These are phyloP conservation scores for Aspergillus spinulosporus DNA, from an alignment of 2,329 filamentous ascomycete genomes.

Conservation along the genomic window DNA sequence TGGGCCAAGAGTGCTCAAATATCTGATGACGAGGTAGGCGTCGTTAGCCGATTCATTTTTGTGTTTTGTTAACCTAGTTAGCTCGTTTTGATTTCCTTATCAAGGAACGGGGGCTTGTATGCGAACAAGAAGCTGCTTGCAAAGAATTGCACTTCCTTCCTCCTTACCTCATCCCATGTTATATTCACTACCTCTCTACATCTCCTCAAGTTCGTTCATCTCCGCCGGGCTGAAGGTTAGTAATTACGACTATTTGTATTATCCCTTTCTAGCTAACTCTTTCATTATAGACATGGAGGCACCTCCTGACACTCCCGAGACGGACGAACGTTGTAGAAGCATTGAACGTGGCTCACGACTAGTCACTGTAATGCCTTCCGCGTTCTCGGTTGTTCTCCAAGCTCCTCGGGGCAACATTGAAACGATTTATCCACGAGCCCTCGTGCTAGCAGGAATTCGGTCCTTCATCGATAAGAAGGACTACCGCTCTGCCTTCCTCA, in stretches of 20 bases:
- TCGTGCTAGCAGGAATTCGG: constrained; percentile 88
- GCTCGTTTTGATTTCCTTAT: constrained; percentile 63
- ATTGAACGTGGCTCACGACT: constrained; percentile 87
- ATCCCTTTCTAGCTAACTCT: constrained; percentile 13
- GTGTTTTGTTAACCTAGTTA: constrained; percentile 28
- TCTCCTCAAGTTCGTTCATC: constrained; percentile 89
- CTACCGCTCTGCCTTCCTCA: constrained; percentile 79
- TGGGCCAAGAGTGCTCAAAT: constrained; percentile 41
- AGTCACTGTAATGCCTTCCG: constrained; percentile 84
- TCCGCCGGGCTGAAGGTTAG: constrained; percentile 64
- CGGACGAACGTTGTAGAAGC: constrained; percentile 85
- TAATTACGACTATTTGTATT: constrained; percentile 26
- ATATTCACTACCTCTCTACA: constrained; percentile 92
- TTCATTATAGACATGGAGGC: constrained; percentile 68
- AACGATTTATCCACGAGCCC: constrained; percentile 87
- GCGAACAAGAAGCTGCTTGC: constrained; percentile 72
- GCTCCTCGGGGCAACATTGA: constrained; percentile 96
- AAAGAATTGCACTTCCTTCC: constrained; percentile 89
- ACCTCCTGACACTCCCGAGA: constrained; percentile 83
- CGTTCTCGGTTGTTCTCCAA: constrained; percentile 82
- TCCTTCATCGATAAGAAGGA: constrained; percentile 75
- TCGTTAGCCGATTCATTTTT: no score
- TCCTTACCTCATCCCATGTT: constrained; percentile 76
- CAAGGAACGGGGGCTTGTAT: constrained; percentile 74
- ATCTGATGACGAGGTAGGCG: constrained; percentile 42